Conservation (phyloP, 2,329 filamentous ascomycete genomes). For the Pseudocercospora eumusae region DNA sequence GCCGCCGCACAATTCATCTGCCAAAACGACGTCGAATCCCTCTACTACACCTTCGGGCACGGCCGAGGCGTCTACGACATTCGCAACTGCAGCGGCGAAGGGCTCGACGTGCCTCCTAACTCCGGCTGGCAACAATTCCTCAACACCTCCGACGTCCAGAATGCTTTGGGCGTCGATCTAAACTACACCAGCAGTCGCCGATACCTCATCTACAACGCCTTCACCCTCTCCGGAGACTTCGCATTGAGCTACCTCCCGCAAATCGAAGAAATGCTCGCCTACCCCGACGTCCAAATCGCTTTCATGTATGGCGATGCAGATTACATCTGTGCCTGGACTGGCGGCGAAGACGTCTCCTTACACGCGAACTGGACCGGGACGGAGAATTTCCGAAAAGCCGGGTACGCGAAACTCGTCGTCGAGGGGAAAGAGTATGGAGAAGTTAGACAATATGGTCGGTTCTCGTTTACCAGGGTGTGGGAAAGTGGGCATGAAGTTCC, state of each 20-base stretch:
- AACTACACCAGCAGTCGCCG: slow-evolving; percentile 56
- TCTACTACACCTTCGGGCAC: slow-evolving; percentile 9
- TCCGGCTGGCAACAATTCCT: slow-evolving; percentile 57
- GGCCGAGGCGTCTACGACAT: slow-evolving; percentile 12
- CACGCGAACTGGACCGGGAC: slow-evolving; percentile 36
- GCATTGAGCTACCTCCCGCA: slow-evolving; percentile 50
- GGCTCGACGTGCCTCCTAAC: slow-evolving; percentile 59
- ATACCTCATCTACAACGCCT: slow-evolving; percentile 47
- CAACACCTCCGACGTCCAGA: slow-evolving; percentile 55
- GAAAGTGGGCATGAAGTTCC: slow-evolving; percentile 53
- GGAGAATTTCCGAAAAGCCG: slow-evolving; percentile 43
- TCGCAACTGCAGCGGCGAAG: slow-evolving; percentile 13
- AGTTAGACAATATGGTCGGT: slow-evolving; percentile 53
- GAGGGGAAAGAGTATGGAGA: slow-evolving; percentile 53
- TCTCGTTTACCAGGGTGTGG: slow-evolving; percentile 53
- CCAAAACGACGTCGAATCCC: slow-evolving; percentile 8
- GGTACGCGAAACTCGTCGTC: slow-evolving; percentile 42
- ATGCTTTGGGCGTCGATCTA: slow-evolving; percentile 58
- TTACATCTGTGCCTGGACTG: slow-evolving; percentile 51
- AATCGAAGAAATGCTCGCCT: slow-evolving; percentile 43
- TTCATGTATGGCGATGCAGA: slow-evolving; percentile 54
- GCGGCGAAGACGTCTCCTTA: slow-evolving; percentile 41
- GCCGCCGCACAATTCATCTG: slow-evolving; percentile 10
- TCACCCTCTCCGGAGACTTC: slow-evolving; percentile 51
- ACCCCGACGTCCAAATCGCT: slow-evolving; percentile 45